Evolutionary conservation across 805 yeast genomes (phyloP), one percentile per base, ranked within the genome.

Genomic region (Brettanomyces custersianus): DNA sequence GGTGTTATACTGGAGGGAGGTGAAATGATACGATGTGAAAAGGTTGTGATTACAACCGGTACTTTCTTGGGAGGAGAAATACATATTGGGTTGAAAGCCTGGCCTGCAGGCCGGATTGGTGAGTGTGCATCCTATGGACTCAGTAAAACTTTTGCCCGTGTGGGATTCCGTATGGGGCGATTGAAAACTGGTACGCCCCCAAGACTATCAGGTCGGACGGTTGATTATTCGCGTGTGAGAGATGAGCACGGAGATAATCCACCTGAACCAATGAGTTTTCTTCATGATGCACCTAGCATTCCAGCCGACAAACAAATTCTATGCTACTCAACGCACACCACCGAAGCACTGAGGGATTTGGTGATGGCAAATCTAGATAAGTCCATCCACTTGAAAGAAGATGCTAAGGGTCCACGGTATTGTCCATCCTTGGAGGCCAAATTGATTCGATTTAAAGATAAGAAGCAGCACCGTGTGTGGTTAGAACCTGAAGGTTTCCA

Each of bases 141-240:
- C 18, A 80, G 95, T 24, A 65, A 75, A 31, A 87, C 97, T 1
- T 68, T 92, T 28, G 60, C 64, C 20, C 75, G 74, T 3, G 80
- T 83, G 1, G 95, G 95, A 0, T 90, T 92, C 54, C 64, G 74
- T 41, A 60, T 92, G 35, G 97, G 97, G 0, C 67, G 99, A 38
- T 65, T 92, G 46, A 92, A 92, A 52, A 92, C 99, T 0, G 99
- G 99, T 0, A 92, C 99, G 0, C 99, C 99, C 0, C 95, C 97
- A 2, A 67, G 99, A 40, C 60, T 92, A 19, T 79, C 81, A 31
- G 68, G 77, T 1, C 68, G 69, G 35, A 71, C 90, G 1, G 87
- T 92, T 17, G 66, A 90, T 52, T 88, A 77, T 49, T 46, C 62
- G 1, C 58, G 65, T n/a, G 59, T 92, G 38, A 63, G 62, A n/a